Evolutionary conservation across 1,284 basidiomycete species (phyloP).

Genomic region (Cryptococcus sp.): DNA sequence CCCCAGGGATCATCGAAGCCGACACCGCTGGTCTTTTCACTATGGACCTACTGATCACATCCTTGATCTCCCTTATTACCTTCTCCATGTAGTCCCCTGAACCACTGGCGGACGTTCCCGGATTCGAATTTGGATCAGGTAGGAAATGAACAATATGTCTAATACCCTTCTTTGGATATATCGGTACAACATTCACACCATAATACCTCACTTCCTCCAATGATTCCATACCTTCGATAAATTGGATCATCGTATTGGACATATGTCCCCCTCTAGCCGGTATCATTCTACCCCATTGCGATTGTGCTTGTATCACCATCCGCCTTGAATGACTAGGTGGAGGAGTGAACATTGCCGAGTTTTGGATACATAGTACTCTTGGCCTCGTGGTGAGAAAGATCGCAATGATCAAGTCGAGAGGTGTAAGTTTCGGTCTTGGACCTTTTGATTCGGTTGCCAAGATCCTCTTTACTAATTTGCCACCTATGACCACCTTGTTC

Average conservation of each 20-base stretch:
- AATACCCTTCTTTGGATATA: not conserved
- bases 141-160: not conserved
- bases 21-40: no score
- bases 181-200: not conserved
- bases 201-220: not conserved
- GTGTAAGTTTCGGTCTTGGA: not conserved
- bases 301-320: no score
- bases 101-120: no score
- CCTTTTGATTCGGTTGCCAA: not conserved
- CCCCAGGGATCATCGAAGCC: no score
- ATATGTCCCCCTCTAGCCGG: not conserved
- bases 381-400: not conserved
- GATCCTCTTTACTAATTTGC: not conserved
- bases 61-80: no score
- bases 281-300: not conserved
- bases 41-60: no score
- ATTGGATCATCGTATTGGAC: not conserved
- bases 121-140: no score
- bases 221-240: not conserved
- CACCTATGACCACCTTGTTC: not conserved
- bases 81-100: no score
- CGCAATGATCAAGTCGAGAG: not conserved
- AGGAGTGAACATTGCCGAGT: not conserved
- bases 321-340: no score
- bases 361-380: not conserved